Percentiles rank a stretch among this genome's conserved stretches.
Evolutionary conservation across 805 yeast species (phyloP).

Genomic region (Isabelozyma rhagii): DNA sequence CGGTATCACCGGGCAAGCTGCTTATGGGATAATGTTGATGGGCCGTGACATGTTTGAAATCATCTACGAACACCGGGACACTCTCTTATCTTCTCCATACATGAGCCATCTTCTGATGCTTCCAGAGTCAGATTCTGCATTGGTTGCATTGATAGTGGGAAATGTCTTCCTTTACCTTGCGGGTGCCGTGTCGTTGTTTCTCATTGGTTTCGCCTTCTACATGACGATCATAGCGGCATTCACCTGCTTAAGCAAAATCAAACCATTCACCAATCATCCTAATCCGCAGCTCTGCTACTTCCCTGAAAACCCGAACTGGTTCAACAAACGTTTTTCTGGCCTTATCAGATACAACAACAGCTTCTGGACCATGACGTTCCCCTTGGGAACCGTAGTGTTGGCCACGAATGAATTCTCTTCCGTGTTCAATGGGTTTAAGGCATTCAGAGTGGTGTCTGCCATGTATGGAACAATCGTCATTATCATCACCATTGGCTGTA

Average conservation of each 20-base stretch:
- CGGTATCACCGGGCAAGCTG: conserved; percentile 86
- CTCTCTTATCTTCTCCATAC: conserved; percentile 10
- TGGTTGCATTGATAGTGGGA: conserved; percentile 6
- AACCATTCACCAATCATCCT: conserved; percentile 30
- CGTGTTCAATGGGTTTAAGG: conserved; percentile 43
- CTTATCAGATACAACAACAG: conserved; percentile 17
- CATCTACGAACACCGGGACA: conserved; percentile 8
- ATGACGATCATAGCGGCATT: conserved; percentile 35
- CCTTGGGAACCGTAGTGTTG: conserved; percentile 72
- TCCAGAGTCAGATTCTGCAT: neutral
- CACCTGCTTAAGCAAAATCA: conserved; percentile 40
- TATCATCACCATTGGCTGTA: conserved; percentile 35
- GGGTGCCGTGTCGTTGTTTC: conserved; percentile 40
- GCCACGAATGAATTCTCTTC: conserved; percentile 52
- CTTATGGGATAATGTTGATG: conserved; percentile 58
- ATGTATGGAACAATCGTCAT: conserved; percentile 57
- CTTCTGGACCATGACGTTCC: conserved; percentile 86
- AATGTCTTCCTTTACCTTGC: conserved; percentile 9
- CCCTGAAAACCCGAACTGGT: conserved; percentile 5
- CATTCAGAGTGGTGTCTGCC: conserved; percentile 61
- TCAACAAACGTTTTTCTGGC: conserved; percentile 14
- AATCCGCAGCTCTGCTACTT: conserved; percentile 17
- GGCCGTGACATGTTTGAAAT: conserved; percentile 41
- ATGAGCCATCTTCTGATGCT: conserved; percentile 18
- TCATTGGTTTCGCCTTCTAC: conserved; percentile 57